Evolutionary conservation across 2,329 filamentous ascomycete genomes (phyloP).

Genomic region (Amphichorda felina): DNA sequence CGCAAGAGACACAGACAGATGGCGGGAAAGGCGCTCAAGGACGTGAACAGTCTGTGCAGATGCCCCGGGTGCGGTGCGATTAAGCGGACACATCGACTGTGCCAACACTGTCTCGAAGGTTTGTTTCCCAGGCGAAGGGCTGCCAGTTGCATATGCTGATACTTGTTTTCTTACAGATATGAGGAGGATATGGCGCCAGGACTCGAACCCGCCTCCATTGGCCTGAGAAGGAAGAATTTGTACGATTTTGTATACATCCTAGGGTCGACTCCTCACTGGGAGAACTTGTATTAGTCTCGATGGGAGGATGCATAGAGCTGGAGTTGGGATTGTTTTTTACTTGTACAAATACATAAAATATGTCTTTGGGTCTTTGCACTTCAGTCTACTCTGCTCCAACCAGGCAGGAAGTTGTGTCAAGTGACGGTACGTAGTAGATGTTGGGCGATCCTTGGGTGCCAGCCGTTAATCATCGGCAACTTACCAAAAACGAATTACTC

Average conservation of each 20-base stretch:
- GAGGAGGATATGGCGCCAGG: constrained; percentile 29
- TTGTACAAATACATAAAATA: too few species aligned
- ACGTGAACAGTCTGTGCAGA: constrained; percentile 75
- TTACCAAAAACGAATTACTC: too few species aligned
- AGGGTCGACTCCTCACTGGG: background rate
- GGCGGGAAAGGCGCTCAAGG: constrained; percentile 90
- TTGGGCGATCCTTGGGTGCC: too few species aligned
- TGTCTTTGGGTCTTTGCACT: too few species aligned
- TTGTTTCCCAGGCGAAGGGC: constrained; percentile 20
- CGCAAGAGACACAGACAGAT: constrained; percentile 89
- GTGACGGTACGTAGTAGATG: too few species aligned
- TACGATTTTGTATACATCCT: constrained; percentile 3
- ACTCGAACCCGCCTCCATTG: constrained; percentile 8
- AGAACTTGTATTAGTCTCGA: constrained; percentile 1
- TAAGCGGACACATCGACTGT: constrained; percentile 83
- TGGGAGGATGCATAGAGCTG: constrained; percentile 12
- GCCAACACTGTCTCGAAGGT: constrained; percentile 79
- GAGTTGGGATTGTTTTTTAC: background rate
- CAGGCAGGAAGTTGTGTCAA: too few species aligned
- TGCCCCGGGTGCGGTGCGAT: constrained; percentile 80
- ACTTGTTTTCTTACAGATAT: constrained; percentile 24
- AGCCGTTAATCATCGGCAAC: too few species aligned
- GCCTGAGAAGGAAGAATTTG: constrained; percentile 1
- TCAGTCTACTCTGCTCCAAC: too few species aligned
- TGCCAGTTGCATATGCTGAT: background rate